Percentiles rank a stretch among this genome's conserved stretches.
Evolutionary conservation across 2,329 filamentous ascomycete genomes (phyloP).

Genomic region (Cercospora sesami): DNA sequence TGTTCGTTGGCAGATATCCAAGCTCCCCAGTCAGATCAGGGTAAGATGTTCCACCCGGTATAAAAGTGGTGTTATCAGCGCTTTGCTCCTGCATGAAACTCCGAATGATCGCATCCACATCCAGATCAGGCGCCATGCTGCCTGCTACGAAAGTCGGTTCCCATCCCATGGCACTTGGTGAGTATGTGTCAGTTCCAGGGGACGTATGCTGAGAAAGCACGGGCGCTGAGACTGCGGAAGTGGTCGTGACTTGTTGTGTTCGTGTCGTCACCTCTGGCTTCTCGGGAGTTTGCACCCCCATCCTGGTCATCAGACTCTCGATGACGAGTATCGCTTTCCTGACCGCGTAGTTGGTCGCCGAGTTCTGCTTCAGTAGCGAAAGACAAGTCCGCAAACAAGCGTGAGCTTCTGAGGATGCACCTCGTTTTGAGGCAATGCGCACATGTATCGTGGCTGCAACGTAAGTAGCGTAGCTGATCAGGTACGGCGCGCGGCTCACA

Average conservation of each 20-base stretch:
- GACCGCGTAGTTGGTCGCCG: slow-evolving; percentile 54
- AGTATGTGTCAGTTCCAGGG: neutral
- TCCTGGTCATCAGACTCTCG: slow-evolving; percentile 48
- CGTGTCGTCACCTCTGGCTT: neutral
- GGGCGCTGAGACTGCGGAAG: neutral
- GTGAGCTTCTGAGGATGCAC: slow-evolving; percentile 44
- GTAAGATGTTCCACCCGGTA: neutral
- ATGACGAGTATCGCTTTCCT: slow-evolving; percentile 50
- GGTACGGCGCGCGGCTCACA: slow-evolving; percentile 52
- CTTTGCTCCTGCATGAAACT: slow-evolving; percentile 39
- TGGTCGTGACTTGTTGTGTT: neutral
- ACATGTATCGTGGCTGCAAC: slow-evolving; percentile 56
- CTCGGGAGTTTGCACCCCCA: slow-evolving; percentile 39
- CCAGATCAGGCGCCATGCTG: slow-evolving; percentile 39
- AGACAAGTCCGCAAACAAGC: slow-evolving; percentile 48
- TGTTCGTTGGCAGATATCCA: neutral
- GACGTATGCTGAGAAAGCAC: neutral
- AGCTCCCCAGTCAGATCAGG: slow-evolving; percentile 14
- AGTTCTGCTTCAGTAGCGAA: slow-evolving; percentile 51
- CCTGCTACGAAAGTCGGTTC: slow-evolving; percentile 28
- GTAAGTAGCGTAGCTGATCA: slow-evolving; percentile 59
- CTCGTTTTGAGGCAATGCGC: slow-evolving; percentile 52
- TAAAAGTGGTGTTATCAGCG: neutral
- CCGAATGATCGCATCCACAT: slow-evolving; percentile 47
- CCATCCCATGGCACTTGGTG: slow-evolving; percentile 2